Base-by-base conservation (phyloP, 768 basidiomycete genomes). In the Sistotremastrum niveocremeum region DNA sequence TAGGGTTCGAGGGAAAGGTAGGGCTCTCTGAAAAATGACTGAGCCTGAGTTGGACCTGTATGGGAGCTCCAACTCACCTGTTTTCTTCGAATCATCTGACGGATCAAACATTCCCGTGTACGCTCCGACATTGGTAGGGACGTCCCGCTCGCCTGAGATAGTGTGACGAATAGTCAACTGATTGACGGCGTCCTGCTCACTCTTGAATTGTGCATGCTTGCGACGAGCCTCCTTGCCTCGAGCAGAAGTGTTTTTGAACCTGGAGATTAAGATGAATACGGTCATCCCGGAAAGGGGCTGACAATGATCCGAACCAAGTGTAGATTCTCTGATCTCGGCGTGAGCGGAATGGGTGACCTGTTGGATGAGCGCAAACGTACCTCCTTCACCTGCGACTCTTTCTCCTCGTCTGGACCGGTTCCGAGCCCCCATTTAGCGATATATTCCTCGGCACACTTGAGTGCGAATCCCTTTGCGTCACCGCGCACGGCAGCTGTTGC, bases 401-500 rank as follows among this genome's bases (percentile, higher is more conserved):
- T 66, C 51, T 81, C 78, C 52, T 76, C 74, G 6, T 73, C 64
- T 46, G 72, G 71, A 53, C 77, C 75, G 29, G 65, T 63, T 20
- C 76, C 75, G 10, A 79, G 63, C 28, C 77, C 77, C 52, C 79
- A 81, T 11, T 68, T 63, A 40, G 57, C 60, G 47, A 81, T 74
- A 55, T 78, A 81, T 51, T 79, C 76, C 56, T 65, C 64, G 8
- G 79, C 79, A 34, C 73, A 66, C 48, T 79, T 77, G 10, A 81
- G 57, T 0, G 79, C 79, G 45, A 77, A 81, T 54, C 79, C 79
- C 58, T 81, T 81, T 9, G 79, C 78, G 62, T 81, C 79, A 29
- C 79, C 79, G 48, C 79, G 64, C 36, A 79, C 69, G 34, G 75
- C 69, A 4, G 76, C 77, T 42, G 73, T 68, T 5, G 76, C 72